These are phyloP conservation scores for Russula sp. DNA, from an alignment of 768 basidiomycete genomes.

Conservation along the genomic window DNA sequence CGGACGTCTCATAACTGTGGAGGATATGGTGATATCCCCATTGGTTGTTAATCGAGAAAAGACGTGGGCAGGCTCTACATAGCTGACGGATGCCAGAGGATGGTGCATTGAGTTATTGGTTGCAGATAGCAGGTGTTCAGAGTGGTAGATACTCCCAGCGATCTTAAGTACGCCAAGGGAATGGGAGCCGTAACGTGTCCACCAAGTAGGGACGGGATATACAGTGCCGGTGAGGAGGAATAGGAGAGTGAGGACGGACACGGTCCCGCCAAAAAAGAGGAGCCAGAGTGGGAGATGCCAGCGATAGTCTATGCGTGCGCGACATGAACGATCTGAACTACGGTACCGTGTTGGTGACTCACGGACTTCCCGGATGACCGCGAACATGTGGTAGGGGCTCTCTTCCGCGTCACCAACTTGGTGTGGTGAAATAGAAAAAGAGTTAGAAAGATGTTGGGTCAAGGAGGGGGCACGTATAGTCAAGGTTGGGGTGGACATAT, in stretches of 20 bases:
- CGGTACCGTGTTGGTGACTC: neutral
- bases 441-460: neutral
- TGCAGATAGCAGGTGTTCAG: neutral
- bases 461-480: neutral
- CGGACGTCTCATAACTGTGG: neutral
- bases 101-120: neutral
- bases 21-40: neutral
- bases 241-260: conserved; percentile 10
- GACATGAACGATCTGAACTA: neutral
- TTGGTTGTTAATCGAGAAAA: neutral
- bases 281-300: conserved; percentile 17
- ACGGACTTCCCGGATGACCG: conserved; percentile 2
- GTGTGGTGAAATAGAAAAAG: neutral
- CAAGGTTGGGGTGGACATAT: neutral
- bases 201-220: conserved; percentile 3
- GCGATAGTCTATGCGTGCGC: neutral
- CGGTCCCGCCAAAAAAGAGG: conserved; percentile 10
- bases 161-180: conserved; percentile 1
- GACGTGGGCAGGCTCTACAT: neutral
- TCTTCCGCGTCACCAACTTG: neutral
- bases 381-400: neutral
- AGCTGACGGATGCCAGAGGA: neutral
- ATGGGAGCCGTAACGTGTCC: conserved; percentile 1
- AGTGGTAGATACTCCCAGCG: neutral
- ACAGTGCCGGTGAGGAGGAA: conserved; percentile 11